A percentile compares a stretch with the other conserved stretches of the same genome.
phyloP scores from a whole-genome alignment of 75 land plant species.

The Selaginella tamariscina region DNA sequence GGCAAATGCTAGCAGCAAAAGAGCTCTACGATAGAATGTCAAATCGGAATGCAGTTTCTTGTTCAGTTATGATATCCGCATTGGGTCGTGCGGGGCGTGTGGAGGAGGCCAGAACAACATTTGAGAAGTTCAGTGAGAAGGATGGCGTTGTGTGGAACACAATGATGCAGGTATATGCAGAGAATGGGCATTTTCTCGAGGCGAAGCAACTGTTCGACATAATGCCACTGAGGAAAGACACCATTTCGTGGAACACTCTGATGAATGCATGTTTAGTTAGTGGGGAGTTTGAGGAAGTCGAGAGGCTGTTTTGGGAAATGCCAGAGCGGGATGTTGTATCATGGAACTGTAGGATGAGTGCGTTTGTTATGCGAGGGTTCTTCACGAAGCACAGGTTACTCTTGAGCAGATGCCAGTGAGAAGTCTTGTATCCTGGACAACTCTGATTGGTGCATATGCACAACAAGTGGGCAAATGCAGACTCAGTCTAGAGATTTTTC shows the following conservation, averaged over 20 bases:
- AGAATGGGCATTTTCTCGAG: not conserved
- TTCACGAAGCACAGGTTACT: not conserved
- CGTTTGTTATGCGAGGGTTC: not conserved
- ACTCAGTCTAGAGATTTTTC: not conserved
- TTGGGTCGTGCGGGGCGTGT: not conserved
- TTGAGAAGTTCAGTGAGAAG: not conserved
- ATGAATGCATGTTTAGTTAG: not conserved
- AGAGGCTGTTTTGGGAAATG: not conserved
- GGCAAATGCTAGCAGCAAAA: not conserved
- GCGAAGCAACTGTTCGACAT: not conserved
- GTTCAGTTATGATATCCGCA: not conserved
- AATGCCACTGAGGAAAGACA: not conserved
- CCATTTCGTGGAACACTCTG: constrained; percentile 1
- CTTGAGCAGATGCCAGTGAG: not conserved
- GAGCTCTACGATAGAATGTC: not conserved
- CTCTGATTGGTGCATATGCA: not conserved
- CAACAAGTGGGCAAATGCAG: not conserved
- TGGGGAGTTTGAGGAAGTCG: not conserved
- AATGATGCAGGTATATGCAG: not conserved
- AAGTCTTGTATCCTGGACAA: not conserved
- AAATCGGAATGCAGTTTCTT: not conserved
- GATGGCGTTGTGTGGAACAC: not conserved
- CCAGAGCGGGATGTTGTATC: constrained; percentile 8
- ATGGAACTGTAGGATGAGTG: not conserved
- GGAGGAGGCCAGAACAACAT: not conserved